Base-by-base conservation (phyloP, 73 alveolate genomes). In the Paramecium tetraurelia region DNA sequence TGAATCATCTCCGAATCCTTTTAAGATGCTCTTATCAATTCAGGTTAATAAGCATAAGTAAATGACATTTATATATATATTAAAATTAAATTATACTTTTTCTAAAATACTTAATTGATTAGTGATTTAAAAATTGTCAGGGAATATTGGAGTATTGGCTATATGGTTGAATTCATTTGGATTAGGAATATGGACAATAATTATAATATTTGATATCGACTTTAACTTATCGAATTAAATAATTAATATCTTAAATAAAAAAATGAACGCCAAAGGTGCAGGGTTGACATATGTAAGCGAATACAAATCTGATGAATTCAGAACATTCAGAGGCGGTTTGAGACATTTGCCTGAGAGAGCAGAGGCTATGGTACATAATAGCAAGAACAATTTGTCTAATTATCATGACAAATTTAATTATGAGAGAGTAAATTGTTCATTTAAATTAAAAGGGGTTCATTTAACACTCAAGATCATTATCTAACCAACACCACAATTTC, bases 291-390 rank as follows among this genome's bases (percentile, higher is more conserved):
- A 80, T 46, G 90, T 80, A 7, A 89, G 92, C 41, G 94, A 89
- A 41, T 43, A 44, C 84, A 77, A 89, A 70, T 89, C 94, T 21
- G 94, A 89, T 71, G 94, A 89, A 71, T 59, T 89, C 71, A 89
- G 85, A 71, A 85, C 75, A 22, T 89, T 89, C 46, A 89, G 94
- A 89, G 94, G 94, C 12, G 94, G 94, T 70, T 72, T 89, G 44
- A 89, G 94, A 89, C 89, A 89, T 46, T 27, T 89, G 12, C 85
- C 94, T 29, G 89, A 69, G 48, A 44, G 50, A 44, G 83, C 86
- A 70, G 69, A 72, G 59, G 0, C 43, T 68, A 41, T 70, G 88
- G 46, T 27, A 21, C 71, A 69, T 35, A 83, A 83, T 63, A 40
- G 92, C 11, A 83, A 70, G 68, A 89, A 71, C 58, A 89, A 68